Base-by-base conservation (phyloP, 495 filamentous ascomycete genomes). In the Xylaria nigripes region DNA sequence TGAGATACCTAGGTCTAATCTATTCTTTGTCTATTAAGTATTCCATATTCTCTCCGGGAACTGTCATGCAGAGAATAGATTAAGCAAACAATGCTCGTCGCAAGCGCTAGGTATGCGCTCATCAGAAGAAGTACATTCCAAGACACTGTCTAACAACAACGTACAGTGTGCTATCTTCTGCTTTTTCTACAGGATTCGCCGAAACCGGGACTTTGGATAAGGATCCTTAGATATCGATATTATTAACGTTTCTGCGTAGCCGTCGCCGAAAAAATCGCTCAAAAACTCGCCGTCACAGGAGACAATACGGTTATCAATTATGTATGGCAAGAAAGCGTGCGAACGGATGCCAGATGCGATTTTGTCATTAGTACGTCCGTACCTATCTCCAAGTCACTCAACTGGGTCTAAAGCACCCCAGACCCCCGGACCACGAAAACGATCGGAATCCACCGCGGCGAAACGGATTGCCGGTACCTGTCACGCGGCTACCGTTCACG, bases 351-450 rank as follows among this genome's bases (percentile, higher is more conserved):
- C 6, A 45, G 27, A 44, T 38, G 53, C 43, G 34, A 32, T 38
- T 21, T 38, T 27, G 36, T 21, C 7, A 3, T 41, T 2, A 51
- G 48, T 56, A 56, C 4, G 25, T 29, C 13, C 8, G 32, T 9
- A 36, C 32, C 25, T 45, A 30, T n/a, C 47, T 25, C 15, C n/a
- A 57, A 19, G 54, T 51, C 40, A 45, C 48, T 51, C 47, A 32
- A 45, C 42, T 40, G 32, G 48, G 24, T 25, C 48, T 18, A 41
- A 41, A 21, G 10, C 47, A 51, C 47, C 54, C 48, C 47, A 51
- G 46, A 47, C 51, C 54, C 54, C 54, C 54, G 41, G 53, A 56
- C 48, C 34, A 48, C 53, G 54, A 60, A 48, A 53, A 60, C 27
- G 58, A 52, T 30, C 53, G 48, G 45, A 56, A 56, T 22, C 48